Percentiles rank a stretch among this genome's conserved stretches.
phyloP scores from a whole-genome alignment of 2,329 filamentous ascomycete species.

The Podosphaera xanthii region DNA sequence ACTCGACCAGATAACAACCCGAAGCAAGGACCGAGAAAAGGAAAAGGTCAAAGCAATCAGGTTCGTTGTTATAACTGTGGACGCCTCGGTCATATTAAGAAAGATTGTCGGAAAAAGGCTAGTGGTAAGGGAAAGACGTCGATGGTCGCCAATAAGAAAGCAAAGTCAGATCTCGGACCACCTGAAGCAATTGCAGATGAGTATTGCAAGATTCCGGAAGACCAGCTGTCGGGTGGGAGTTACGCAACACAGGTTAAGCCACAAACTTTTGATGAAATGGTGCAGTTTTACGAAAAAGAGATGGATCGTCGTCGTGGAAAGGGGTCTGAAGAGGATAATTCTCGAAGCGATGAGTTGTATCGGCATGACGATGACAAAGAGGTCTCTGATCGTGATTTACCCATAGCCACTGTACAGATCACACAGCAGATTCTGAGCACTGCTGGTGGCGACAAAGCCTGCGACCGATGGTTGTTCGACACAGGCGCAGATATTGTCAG shows the following conservation, averaged over 20 bases:
- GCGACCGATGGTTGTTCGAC: not conserved
- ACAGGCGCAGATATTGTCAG: not conserved
- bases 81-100: not conserved
- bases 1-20: not conserved
- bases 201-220: not conserved
- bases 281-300: not conserved
- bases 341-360: not conserved
- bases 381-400: not conserved
- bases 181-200: not conserved
- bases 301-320: not conserved
- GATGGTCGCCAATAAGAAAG: not conserved
- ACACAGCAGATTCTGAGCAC: not conserved
- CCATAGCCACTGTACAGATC: not conserved
- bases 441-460: too few relatives aligned
- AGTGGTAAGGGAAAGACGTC: not conserved
- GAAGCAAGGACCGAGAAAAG: not conserved
- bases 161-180: not conserved
- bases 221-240: not conserved
- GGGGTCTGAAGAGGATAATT: not conserved
- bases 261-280: not conserved
- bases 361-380: not conserved
- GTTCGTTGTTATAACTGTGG: conserved; percentile 1
- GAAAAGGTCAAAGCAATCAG: not conserved
- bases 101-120: not conserved
- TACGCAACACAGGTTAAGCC: not conserved